phyloP scores from a whole-genome alignment of 129 eudicot genomes.

The Saussurea involucrata region DNA sequence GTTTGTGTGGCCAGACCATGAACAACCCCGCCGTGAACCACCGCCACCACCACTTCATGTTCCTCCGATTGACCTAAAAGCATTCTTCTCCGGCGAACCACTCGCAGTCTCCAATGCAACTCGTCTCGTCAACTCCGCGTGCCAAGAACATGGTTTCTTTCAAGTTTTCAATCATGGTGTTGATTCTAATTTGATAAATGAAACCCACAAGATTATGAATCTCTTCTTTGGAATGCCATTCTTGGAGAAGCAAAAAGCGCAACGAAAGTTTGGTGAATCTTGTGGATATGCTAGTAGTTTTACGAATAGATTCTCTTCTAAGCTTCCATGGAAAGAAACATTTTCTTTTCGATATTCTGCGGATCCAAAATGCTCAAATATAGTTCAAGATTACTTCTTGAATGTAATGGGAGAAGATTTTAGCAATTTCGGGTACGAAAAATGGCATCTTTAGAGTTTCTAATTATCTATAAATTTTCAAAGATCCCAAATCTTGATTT shows the following conservation, averaged over 20 bases:
- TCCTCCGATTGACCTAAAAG: constrained; percentile 64
- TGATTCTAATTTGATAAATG: constrained; percentile 49
- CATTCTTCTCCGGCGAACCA: constrained; percentile 60
- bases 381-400: constrained; percentile 55
- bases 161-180: constrained; percentile 74
- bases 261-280: constrained; percentile 56
- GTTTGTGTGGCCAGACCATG: constrained; percentile 88
- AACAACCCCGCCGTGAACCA: constrained; percentile 49
- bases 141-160: constrained; percentile 77
- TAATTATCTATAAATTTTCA: not conserved
- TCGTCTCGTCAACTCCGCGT: constrained; percentile 45
- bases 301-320: constrained; percentile 63
- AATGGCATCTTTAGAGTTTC: not conserved
- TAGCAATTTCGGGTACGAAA: constrained; percentile 61
- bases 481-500: constrained; percentile 16
- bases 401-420: constrained; percentile 62
- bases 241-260: constrained; percentile 57
- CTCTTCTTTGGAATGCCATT: constrained; percentile 62
- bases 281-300: constrained; percentile 91
- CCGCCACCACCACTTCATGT: constrained; percentile 52
- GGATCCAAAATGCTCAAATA: constrained; percentile 20
- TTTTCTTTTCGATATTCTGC: constrained; percentile 59
- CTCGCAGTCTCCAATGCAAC: constrained; percentile 37
- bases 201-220: constrained; percentile 45
- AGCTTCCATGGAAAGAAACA: constrained; percentile 98